Evolutionary conservation across 176 grass and related monocot genomes (phyloP), one percentile per base, ranked within the genome.

Genomic region (Cenchrus purpureus): DNA sequence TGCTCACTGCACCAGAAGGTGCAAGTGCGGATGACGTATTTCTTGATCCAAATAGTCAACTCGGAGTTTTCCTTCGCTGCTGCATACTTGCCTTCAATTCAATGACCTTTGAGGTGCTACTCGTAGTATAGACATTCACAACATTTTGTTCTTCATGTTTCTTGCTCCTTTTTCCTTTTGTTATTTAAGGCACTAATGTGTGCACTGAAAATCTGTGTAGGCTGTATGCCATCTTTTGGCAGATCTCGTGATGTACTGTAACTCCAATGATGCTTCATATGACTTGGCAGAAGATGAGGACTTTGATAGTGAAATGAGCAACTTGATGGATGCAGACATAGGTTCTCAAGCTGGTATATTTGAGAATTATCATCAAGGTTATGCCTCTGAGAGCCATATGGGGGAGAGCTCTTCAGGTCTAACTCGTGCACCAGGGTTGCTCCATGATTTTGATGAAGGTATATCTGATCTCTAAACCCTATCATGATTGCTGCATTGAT

Each of bases 21-120:
- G 81, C 79, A 42, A 81, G 68, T 55, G 78, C 89, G 65, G 93
- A 92, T 31, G 91, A 92, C 3, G 82, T 89, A 51, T 79, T 91
- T 60, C 79, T 98, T 62, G 97, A 95, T 86, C 91, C 93, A 58
- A 94, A 92, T 80, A 95, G 97, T 29, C 97, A 94, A 62, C 91
- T 95, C 70, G 97, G 97, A 63, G 71, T 99, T 70, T 99, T 92
- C 76, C 78, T 96, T 71, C 91, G 97, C 63, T 98, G 90, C 88
- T 98, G 97, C 65, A 91, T 94, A 85, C 90, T 99, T 65, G 81
- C 89, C 48, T 99, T 99, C 77, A 92, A 91, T 87, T 87, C 90
- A 60, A 88, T 95, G 82, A 89, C 83, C 76, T 99, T 95, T 68
- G 93, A 99, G 97, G 93, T 99, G 76, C 77, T 75, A 63, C 59